Base-by-base conservation (phyloP, 2,329 filamentous ascomycete species). In the Gnomoniopsis smithogilvyi region DNA sequence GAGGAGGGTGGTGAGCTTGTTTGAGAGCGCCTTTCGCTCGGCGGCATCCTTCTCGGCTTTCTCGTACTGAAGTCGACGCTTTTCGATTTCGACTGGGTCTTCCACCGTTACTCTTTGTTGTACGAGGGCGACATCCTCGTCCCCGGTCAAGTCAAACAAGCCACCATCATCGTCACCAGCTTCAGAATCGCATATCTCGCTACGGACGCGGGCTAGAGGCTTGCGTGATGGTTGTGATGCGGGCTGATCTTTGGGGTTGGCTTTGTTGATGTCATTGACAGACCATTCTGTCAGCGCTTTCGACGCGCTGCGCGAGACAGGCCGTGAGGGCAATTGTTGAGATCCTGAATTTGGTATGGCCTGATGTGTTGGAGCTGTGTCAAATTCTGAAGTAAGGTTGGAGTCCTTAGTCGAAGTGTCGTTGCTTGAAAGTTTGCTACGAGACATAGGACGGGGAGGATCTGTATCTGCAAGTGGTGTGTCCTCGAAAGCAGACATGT, bases 1-100 rank as follows among this genome's bases (percentile, higher is more conserved):
- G 19, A 80, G 71, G n/a, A 80, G 72, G 26, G 69, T 73, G n/a
- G 73, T 74, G 1, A 80, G 70, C 51, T 74, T 76, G 8, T 71
- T 73, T 3, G 76, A 72, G 54, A 80, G 71, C 50, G 69, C 76
- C 47, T 75, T 70, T 6, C 75, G 75, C 51, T 78, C 76, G 6
- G 71, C 72, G 14, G 65, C 70, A 12, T 52, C 61, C 51, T 53
- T 58, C 12, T 62, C 60, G 12, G 59, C 62, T 52, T 61, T 60
- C 50, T 64, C 62, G 21, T 53, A 63, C 26, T 59, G 58, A 34
- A 54, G 49, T 3, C 59, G 60, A 3, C 48, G 58, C 51, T 56
- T 50, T 11, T 54, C 56, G 17, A 53, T 36, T 36, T 62, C 58
- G 14, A 51, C n/a, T 2, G 56, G 54, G 41, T 54, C 55, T 11